Base-by-base conservation (phyloP, 1,284 basidiomycete genomes). In the Ganoderma meredithae region DNA sequence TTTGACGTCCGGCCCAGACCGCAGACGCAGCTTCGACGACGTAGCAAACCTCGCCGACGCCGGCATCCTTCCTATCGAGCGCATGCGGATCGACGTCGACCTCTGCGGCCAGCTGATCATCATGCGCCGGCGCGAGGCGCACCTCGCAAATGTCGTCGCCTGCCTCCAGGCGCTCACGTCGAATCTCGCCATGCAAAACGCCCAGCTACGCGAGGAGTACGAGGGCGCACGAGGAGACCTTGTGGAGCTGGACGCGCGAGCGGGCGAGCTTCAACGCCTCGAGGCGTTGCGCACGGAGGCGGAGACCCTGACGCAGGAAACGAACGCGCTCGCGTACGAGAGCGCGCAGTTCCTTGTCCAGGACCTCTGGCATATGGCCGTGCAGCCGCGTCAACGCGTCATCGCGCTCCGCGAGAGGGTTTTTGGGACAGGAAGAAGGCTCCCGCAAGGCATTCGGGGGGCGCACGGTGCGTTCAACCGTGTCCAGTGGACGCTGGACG, bases 11-110 rank as follows among this genome's bases (percentile, higher is more conserved):
- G 70, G 71, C 31, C 62, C 63, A 10, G 72, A 68, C 65, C 74
- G 76, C 84, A 84, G 90, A 52, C 82, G 89, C 60, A 91, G 90
- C 72, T 91, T 90, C 72, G 88, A 90, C 69, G 88, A 89, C 76
- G 74, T 86, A 1, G 73, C 79, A 27, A 83, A 84, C 19, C 80
- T 88, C 69, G 79, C 77, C 52, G 79, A 79, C 55, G 76, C 83
- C 61, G 81, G 81, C 33, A 79, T 89, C 10, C 76, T 92, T 36
- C 83, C 84, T 6, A 69, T 84, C 15, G 89, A 93, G 61, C 82
- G 85, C 73, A 90, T 94, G 90, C 85, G 85, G 62, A 87, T 92
- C 59, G 92, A 94, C 73, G 91, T 93, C 44, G 91, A 91, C 72
- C 81, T 94, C n/a, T 89, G 88, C 74, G 90, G 89, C 2, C 89